Conservation (phyloP, 345 rosid genomes). For the Eucalyptus cloeziana region DNA sequence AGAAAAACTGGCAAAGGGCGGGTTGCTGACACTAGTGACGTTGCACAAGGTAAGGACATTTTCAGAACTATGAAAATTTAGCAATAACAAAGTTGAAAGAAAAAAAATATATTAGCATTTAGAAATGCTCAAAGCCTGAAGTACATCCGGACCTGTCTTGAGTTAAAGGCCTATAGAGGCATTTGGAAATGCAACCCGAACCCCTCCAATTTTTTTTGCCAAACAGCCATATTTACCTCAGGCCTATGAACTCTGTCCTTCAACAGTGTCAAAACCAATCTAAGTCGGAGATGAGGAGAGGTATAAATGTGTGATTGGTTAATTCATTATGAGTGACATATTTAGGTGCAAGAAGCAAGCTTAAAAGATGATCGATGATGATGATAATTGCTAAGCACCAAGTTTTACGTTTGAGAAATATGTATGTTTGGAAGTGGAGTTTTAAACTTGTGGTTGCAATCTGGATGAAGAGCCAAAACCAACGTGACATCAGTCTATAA, state of each 20-base stretch:
- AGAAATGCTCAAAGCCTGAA: background rate
- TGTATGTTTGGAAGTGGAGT: too few relatives aligned
- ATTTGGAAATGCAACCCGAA: background rate
- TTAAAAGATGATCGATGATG: too few relatives aligned
- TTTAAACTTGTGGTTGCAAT: too few relatives aligned
- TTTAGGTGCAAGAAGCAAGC: background rate
- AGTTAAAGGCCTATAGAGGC: background rate
- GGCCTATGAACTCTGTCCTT: background rate
- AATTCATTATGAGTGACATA: background rate
- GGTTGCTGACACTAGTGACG: accelerated
- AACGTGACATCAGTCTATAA: too few relatives aligned
- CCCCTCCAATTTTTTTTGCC: background rate
- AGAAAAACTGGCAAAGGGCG: background rate
- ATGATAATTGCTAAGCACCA: too few relatives aligned
- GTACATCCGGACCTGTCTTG: accelerated
- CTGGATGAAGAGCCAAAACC: too few relatives aligned
- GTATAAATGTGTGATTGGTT: background rate
- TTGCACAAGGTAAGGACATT: background rate
- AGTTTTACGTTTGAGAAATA: too few relatives aligned
- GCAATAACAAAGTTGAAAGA: background rate
- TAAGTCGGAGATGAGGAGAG: background rate
- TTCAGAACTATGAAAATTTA: background rate
- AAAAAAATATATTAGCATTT: background rate
- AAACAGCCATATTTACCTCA: background rate
- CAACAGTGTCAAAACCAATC: background rate